Conservation (phyloP, 2,329 filamentous ascomycete genomes). For the Fusarium solani-melongenae region DNA sequence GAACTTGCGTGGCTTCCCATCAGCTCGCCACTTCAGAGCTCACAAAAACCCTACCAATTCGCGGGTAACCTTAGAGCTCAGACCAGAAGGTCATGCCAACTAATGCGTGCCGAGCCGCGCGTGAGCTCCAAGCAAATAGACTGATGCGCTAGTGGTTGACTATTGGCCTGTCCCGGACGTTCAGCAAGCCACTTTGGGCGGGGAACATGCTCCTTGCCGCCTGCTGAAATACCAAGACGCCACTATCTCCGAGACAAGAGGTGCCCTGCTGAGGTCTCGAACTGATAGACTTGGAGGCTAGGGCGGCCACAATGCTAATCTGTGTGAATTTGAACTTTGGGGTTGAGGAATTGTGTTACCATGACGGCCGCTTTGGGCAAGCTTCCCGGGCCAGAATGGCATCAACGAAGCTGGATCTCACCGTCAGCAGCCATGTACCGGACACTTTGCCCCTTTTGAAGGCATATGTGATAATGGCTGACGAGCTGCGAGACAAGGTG, state of each 20-base stretch:
- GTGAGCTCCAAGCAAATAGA: not conserved
- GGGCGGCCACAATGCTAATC: not conserved
- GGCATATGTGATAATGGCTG: not conserved
- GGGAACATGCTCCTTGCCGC: not conserved
- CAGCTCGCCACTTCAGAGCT: not conserved
- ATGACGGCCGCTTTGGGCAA: not conserved
- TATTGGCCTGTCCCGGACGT: not conserved
- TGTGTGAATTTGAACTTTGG: not conserved
- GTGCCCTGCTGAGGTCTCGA: not conserved
- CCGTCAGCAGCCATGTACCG: not conserved
- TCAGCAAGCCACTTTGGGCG: not conserved
- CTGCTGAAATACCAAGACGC: not conserved
- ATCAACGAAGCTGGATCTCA: not conserved
- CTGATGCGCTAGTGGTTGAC: not conserved
- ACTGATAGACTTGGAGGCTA: not conserved
- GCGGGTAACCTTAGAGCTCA: not conserved
- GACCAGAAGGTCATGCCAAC: not conserved
- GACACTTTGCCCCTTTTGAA: not conserved
- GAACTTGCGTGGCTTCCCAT: not conserved
- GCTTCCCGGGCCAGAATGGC: not conserved
- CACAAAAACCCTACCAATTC: not conserved
- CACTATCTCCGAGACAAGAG: not conserved
- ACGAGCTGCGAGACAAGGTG: not conserved
- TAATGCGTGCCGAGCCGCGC: not conserved
- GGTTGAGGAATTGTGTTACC: not conserved